Base-by-base conservation (phyloP, 2,329 filamentous ascomycete genomes). In the Cucurbitaria berberidis region DNA sequence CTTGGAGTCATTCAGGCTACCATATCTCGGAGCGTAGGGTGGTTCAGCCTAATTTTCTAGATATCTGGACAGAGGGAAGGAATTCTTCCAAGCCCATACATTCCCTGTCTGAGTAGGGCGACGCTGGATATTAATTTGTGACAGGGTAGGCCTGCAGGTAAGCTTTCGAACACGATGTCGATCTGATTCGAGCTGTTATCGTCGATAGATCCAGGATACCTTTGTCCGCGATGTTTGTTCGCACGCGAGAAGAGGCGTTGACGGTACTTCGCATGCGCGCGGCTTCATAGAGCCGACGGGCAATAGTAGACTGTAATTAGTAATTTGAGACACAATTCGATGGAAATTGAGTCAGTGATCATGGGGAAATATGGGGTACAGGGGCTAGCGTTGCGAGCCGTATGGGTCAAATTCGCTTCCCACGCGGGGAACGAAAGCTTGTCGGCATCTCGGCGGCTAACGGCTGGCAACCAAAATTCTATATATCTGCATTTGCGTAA, bases 311-410 rank as follows among this genome's bases (percentile, higher is more conserved):
- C 32, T 16, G 8, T 8, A 36, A 21, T 29, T n/a, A 32, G 16
- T 16, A 16, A 18, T 27, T 26, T 13, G 3, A 19, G n/a, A 1
- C 3, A 19, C 8, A 19, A 6, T 34, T 43, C 24, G 15, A 27
- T 15, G 36, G 21, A 18, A 18, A 13, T 19, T 29, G 30, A 48
- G 45, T 45, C 44, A 45, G 42, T 30, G 22, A 11, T 32, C 35
- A 47, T 36, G 52, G 52, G 39, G 47, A 55, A 55, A 21, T 48
- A 51, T 42, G 48, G 52, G 44, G 48, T 55, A 19, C 52, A 51
- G 26, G n/a, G n/a, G 18, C 22, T 36, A 44, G 30, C 21, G 32
- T 26, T 35, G 42, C 10, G 40, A 40, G 10, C 38, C 18, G 26
- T 50, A 42, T 41, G 51, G 51, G 35, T 32, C 29, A 38, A 19